Conservation (phyloP, 2,329 filamentous ascomycete species). For the Lasiodiplodia sp. region DNA sequence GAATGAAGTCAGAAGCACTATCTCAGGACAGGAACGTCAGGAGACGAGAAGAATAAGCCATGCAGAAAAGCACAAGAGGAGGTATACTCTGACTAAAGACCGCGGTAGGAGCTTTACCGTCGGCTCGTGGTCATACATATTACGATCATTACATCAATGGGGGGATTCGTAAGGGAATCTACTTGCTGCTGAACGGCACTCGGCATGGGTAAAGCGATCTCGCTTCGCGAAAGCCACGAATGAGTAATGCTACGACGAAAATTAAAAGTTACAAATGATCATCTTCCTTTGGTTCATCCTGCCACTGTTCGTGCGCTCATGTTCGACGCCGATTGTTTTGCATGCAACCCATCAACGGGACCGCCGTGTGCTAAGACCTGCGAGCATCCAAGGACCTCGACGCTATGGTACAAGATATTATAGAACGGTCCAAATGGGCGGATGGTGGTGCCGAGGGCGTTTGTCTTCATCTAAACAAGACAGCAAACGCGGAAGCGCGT, state of each 20-base stretch:
- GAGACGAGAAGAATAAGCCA: constrained; percentile 25
- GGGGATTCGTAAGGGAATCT: not conserved
- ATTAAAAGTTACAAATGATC: too few species aligned
- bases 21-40: constrained; percentile 26
- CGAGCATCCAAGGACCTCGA: not conserved
- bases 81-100: not conserved
- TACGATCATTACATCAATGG: not conserved
- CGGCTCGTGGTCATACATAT: not conserved
- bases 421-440: not conserved
- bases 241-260: too few species aligned
- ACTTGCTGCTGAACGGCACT: not conserved
- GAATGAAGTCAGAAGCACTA: constrained; percentile 55
- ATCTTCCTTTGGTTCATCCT: too few species aligned
- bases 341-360: too few species aligned
- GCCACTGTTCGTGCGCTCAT: too few species aligned
- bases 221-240: not conserved
- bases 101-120: not conserved
- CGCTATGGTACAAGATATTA: not conserved
- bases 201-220: not conserved
- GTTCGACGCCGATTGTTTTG: too few species aligned
- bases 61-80: not conserved
- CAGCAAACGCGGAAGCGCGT: not conserved
- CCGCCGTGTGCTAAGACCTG: too few species aligned
- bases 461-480: not conserved
- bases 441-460: not conserved